These are phyloP conservation scores for Grosmannia serpens DNA, from an alignment of 2,329 filamentous ascomycete genomes.

Conservation along the genomic window DNA sequence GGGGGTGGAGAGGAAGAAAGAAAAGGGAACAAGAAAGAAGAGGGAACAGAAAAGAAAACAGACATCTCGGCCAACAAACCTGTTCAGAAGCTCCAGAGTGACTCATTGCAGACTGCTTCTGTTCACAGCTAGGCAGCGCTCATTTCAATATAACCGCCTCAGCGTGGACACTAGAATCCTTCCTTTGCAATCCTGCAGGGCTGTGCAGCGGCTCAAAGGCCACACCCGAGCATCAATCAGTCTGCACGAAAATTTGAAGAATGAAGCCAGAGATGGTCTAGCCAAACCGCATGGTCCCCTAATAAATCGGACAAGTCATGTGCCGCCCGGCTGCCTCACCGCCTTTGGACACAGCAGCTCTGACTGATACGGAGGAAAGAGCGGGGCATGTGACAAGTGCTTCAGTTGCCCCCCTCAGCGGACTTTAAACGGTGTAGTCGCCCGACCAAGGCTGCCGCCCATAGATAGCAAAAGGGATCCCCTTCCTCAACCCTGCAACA, in stretches of 20 bases:
- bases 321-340: not conserved
- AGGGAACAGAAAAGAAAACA: not conserved
- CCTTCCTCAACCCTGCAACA: not conserved
- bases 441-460: not conserved
- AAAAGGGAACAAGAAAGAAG: not conserved
- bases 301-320: not conserved
- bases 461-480: not conserved
- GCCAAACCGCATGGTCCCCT: not conserved
- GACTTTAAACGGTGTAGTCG: not conserved
- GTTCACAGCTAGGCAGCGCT: not conserved
- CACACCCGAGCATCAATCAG: not conserved
- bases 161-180: not conserved
- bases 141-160: not conserved
- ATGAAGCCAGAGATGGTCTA: not conserved
- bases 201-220: not conserved
- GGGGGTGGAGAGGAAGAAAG: not conserved
- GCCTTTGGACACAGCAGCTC: not conserved
- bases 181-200: not conserved
- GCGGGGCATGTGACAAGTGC: not conserved
- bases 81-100: not conserved
- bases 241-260: not conserved
- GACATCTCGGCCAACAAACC: not conserved
- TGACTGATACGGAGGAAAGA: not conserved
- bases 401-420: not conserved
- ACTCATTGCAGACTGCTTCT: not conserved